These are phyloP conservation scores for Russula foetens DNA, from an alignment of 768 basidiomycete genomes.

Conservation along the genomic window DNA sequence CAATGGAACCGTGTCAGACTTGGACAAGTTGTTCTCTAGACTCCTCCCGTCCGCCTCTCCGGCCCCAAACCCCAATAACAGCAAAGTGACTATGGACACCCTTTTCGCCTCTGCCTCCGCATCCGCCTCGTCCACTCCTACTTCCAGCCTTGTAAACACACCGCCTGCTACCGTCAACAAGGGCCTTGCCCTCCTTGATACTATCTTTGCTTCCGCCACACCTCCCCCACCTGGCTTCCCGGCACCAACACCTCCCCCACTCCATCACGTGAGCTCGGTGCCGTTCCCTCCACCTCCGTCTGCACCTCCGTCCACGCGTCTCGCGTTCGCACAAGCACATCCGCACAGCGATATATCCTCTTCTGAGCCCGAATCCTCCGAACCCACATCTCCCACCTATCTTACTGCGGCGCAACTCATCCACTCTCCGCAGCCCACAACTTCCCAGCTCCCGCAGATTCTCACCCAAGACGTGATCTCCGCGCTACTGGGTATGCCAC, in stretches of 20 bases:
- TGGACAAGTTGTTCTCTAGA: slow-evolving; percentile 39
- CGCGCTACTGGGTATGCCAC: slow-evolving; percentile 48
- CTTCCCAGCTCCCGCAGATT: slow-evolving; percentile 49
- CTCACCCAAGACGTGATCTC: slow-evolving; percentile 66
- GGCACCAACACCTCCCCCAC: slow-evolving; percentile 14
- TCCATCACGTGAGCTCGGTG: slow-evolving; percentile 14
- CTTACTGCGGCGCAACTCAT: slow-evolving; percentile 29
- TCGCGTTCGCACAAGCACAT: slow-evolving; percentile 22
- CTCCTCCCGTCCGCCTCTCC: slow-evolving; percentile 24
- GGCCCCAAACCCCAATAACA: slow-evolving; percentile 20
- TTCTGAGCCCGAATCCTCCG: slow-evolving; percentile 10
- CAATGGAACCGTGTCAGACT: slow-evolving; percentile 28
- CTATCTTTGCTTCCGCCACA: slow-evolving; percentile 67
- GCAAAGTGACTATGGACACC: slow-evolving; percentile 38
- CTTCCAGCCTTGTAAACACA: slow-evolving; percentile 5
- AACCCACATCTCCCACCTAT: background rate
- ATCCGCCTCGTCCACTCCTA: slow-evolving; percentile 11
- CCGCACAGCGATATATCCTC: slow-evolving; percentile 8
- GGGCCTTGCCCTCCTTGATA: slow-evolving; percentile 54
- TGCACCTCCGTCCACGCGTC: slow-evolving; percentile 17
- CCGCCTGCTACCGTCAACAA: slow-evolving; percentile 27
- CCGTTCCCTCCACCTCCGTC: slow-evolving; percentile 20
- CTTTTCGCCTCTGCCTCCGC: slow-evolving; percentile 34
- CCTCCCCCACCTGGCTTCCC: slow-evolving; percentile 21
- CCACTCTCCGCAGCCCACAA: slow-evolving; percentile 49